Evolutionary conservation across 2,329 filamentous ascomycete genomes (phyloP).

Genomic region (Ceratocystis eucalypticola): DNA sequence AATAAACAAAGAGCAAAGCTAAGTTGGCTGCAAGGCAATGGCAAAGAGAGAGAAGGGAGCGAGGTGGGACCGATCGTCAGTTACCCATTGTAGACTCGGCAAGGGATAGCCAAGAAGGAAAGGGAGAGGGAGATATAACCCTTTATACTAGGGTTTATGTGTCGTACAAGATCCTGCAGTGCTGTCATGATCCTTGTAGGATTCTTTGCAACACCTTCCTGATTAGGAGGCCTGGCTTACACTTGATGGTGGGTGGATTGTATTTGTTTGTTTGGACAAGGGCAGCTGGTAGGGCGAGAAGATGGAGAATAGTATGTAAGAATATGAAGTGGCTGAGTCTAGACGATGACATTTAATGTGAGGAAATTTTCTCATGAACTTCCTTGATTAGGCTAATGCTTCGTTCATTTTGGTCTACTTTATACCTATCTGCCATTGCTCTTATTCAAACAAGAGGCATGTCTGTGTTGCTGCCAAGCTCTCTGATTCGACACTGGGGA

Average conservation of each 20-base stretch:
- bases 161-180: background rate
- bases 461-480: too few relatives aligned
- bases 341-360: too few relatives aligned
- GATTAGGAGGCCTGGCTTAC: background rate
- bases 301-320: too few relatives aligned
- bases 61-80: background rate
- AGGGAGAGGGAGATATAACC: background rate
- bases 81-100: background rate
- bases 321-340: too few relatives aligned
- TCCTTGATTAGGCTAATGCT: too few relatives aligned
- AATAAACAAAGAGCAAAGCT: background rate
- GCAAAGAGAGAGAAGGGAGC: background rate
- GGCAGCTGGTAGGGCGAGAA: background rate
- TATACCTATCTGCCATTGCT: too few relatives aligned
- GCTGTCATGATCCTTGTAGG: background rate
- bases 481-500: too few relatives aligned
- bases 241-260: background rate
- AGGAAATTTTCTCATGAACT: too few relatives aligned
- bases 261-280: background rate
- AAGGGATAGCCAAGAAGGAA: background rate
- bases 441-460: too few relatives aligned
- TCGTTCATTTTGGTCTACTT: too few relatives aligned
- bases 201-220: conserved; percentile 3
- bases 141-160: background rate
- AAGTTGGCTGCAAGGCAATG: background rate